Evolutionary conservation across 768 basidiomycete species (phyloP), one percentile per base, ranked within the genome.

Genomic region (Gymnopilus dilepis): DNA sequence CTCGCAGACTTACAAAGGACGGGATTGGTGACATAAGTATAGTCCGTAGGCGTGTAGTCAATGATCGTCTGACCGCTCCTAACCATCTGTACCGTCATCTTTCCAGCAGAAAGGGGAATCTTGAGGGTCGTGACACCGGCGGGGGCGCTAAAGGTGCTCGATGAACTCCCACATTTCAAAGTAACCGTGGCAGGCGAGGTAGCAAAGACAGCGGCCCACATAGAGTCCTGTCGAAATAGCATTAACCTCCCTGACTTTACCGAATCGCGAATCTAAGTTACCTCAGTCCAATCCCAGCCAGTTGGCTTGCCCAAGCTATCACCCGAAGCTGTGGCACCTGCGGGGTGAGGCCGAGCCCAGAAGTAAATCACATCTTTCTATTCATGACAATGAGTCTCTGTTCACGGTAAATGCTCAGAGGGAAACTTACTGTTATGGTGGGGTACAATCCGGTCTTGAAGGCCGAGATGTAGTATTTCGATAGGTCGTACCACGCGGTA

Each of bases 371-470:
- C 74, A 56, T 83, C 81, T 64, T 77, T 63, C 82, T 84, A 64
- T 59, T 54, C 4, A 55, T 21, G 21, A n/a, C 19, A 42, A 47
- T 15, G 17, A 43, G 9, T n/a, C n/a, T 19, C 33, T 9, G n/a
- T 21, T 28, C 37, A 17, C 4, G 37, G 7, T 21, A 9, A 26
- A 30, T 4, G 13, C 53, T 61, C 72, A 75, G 45, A 28, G 76
- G 62, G 60, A 68, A 67, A 71, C 86, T 70, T 63, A 85, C 80
- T 1, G 80, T 82, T 62, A 90, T 84, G 6, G 79, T 67, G 3
- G 88, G 88, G 60, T 84, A 89, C 0, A 67, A 67, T 4, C 89
- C 89, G 3, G 85, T 88, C 74, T 89, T 88, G 80, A 84, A 91
- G 0, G 86, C 87, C 15, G 75, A 76, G 57, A 89, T 85, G 67